Base-by-base conservation (phyloP, 257 asterid genomes). In the Capsicum chinense region DNA sequence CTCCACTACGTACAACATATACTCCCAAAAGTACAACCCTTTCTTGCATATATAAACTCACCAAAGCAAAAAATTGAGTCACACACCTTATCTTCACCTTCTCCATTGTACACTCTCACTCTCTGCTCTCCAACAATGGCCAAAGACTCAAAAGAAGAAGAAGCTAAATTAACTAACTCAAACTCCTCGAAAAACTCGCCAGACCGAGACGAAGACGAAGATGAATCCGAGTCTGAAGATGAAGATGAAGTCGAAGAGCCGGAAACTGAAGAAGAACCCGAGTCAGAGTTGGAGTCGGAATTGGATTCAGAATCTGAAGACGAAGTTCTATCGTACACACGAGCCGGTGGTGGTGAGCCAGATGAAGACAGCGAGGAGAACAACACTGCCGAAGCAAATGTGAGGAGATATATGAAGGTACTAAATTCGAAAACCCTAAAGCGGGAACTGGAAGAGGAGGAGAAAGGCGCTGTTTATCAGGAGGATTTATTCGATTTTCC, bases 401-500 rank as follows among this genome's bases (percentile, higher is more conserved):
- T 90, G 35, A 83, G 84, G 60, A 88, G 89, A 57, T 88, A 90
- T 85, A 83, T 19, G 85, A 84, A 35, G 19, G 39, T 92, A 19
- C 88, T 94, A 26, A 59, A 81, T 60, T 91, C 97, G 83, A 92
- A 93, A 83, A 87, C 89, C 39, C 50, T 80, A 33, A 87, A 56
- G 6, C 84, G 58, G 63, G 84, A 84, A 80, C 67, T 60, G 13
- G 93, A 91, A 52, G 94, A 92, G 42, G 97, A 94, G 13, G 91
- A 90, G 7, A 68, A 80, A 0, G 86, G 83, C 0, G 21, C 33
- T 2, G 87, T 57, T 0, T 42, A 85, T 60, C 89, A 68, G 2
- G 97, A 94, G 6, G 95, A 94, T 85, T 88, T 63, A 2, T 96
- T 84, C 86, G 89, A 97, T 80, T 97, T 97, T 44, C 98, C 99